phyloP scores from a whole-genome alignment of 2,329 filamentous ascomycete genomes.

The Phyllosticta citribraziliensis region DNA sequence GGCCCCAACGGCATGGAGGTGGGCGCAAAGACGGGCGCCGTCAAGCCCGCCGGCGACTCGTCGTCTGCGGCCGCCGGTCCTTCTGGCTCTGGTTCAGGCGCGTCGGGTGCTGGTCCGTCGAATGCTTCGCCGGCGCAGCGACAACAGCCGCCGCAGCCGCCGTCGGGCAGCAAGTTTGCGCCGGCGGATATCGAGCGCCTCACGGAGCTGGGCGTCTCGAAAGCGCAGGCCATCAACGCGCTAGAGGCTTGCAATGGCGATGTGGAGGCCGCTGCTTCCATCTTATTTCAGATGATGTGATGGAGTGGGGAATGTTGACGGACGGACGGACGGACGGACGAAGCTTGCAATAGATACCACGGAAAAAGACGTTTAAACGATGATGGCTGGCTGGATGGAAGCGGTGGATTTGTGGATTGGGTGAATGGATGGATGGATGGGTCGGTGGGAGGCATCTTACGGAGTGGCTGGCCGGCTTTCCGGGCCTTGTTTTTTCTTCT shows the following conservation, averaged over 20 bases:
- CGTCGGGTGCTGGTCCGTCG: constrained; percentile 1
- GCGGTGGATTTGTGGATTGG: not conserved
- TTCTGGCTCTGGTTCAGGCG: constrained; percentile 4
- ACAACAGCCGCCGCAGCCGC: not conserved
- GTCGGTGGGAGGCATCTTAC: constrained; percentile 5
- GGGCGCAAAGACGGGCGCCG: constrained; percentile 70
- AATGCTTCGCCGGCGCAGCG: not conserved
- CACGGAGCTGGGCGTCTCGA: constrained; percentile 65
- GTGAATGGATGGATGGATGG: constrained; percentile 3
- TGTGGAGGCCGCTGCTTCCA: constrained; percentile 75
- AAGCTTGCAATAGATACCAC: not conserved
- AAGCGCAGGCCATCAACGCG: constrained; percentile 67
- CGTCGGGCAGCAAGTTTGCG: constrained; percentile 28
- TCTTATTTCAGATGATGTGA: constrained; percentile 47
- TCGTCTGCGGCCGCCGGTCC: constrained; percentile 19
- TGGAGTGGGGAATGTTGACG: constrained; percentile 29
- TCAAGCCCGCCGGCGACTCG: constrained; percentile 49
- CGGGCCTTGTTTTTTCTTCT: not conserved
- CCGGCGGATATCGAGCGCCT: constrained; percentile 67
- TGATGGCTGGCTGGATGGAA: not conserved
- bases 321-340: not conserved
- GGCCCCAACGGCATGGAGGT: constrained; percentile 86
- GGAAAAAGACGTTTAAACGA: not conserved
- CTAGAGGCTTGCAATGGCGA: constrained; percentile 77
- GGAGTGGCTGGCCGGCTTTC: not conserved